A percentile compares a stretch with the other conserved stretches of the same genome.
These are phyloP conservation scores for Paraurostyla sp. DNA, from an alignment of 73 alveolate genomes.

Conservation along the genomic window DNA sequence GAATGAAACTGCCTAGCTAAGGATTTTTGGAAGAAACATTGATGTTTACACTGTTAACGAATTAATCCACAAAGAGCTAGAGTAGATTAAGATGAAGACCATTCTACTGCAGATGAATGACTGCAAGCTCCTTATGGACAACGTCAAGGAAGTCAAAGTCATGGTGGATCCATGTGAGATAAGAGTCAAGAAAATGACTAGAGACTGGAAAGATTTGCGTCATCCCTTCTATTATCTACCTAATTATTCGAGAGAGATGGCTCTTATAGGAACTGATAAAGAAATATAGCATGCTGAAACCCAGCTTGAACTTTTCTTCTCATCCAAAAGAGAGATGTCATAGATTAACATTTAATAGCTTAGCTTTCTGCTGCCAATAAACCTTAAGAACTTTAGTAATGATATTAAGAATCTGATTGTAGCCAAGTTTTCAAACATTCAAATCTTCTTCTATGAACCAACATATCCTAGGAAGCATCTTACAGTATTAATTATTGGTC, in stretches of 20 bases:
- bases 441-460: slow-evolving; percentile 66
- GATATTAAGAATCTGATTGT: not conserved
- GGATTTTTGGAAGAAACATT: slow-evolving; percentile 8
- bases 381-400: not conserved
- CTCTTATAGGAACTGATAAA: slow-evolving; percentile 57
- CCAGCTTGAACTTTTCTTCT: slow-evolving; percentile 20
- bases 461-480: slow-evolving; percentile 73
- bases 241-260: slow-evolving; percentile 60
- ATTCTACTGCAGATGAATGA: slow-evolving; percentile 60
- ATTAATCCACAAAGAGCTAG: not conserved
- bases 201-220: slow-evolving; percentile 61
- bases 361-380: slow-evolving; percentile 61
- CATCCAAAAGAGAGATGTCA: slow-evolving; percentile 3
- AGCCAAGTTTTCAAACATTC: not conserved
- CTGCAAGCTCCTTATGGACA: slow-evolving; percentile 48
- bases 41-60: slow-evolving; percentile 48
- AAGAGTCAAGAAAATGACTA: slow-evolving; percentile 42
- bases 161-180: slow-evolving; percentile 67
- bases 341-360: not conserved
- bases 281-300: slow-evolving; percentile 57
- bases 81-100: slow-evolving; percentile 47
- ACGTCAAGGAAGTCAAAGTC: slow-evolving; percentile 47
- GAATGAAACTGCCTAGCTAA: slow-evolving; percentile 33
- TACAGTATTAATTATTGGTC: slow-evolving; percentile 61
- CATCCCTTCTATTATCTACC: slow-evolving; percentile 77